These are phyloP conservation scores for Aspergillus luchuensis DNA, from an alignment of 2,329 filamentous ascomycete species.

Conservation along the genomic window DNA sequence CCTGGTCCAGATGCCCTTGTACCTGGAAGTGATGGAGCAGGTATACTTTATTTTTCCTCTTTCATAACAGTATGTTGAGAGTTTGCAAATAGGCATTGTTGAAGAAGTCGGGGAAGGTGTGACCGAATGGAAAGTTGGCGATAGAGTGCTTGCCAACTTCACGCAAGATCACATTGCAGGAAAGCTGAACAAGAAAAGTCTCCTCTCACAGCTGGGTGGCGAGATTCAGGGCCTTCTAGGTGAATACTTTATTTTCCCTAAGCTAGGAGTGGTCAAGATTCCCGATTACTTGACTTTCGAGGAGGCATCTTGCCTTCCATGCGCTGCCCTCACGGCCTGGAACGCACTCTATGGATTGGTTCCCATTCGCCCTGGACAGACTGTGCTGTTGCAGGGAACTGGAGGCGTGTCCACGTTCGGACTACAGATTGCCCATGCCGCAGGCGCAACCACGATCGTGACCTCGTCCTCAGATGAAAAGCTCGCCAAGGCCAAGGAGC, in stretches of 20 bases:
- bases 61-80: neutral
- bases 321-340: constrained; percentile 16
- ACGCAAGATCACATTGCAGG: constrained; percentile 6
- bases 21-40: constrained; percentile 9
- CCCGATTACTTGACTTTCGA: constrained; percentile 12
- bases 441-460: constrained; percentile 15
- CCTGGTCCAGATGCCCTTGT: constrained; percentile 7
- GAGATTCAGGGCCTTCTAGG: constrained; percentile 11
- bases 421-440: constrained; percentile 10
- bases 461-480: constrained; percentile 23
- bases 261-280: constrained; percentile 5
- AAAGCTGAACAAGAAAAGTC: neutral
- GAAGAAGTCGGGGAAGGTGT: constrained; percentile 6
- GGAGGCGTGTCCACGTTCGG: constrained; percentile 13
- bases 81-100: neutral
- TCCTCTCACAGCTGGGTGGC: constrained; percentile 5
- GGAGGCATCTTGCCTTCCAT: constrained; percentile 15
- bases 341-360: constrained; percentile 7
- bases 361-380: constrained; percentile 8
- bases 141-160: constrained; percentile 8
- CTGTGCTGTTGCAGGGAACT: constrained; percentile 14
- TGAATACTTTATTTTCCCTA: constrained; percentile 12
- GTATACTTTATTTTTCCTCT: neutral
- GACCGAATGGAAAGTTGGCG: constrained; percentile 2
- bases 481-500: constrained; percentile 12